A percentile compares a stretch with the other conserved stretches of the same genome.
Evolutionary conservation across 192 early-diverging fungal genomes (phyloP).

Genomic region (Geosiphon pyriformis): DNA sequence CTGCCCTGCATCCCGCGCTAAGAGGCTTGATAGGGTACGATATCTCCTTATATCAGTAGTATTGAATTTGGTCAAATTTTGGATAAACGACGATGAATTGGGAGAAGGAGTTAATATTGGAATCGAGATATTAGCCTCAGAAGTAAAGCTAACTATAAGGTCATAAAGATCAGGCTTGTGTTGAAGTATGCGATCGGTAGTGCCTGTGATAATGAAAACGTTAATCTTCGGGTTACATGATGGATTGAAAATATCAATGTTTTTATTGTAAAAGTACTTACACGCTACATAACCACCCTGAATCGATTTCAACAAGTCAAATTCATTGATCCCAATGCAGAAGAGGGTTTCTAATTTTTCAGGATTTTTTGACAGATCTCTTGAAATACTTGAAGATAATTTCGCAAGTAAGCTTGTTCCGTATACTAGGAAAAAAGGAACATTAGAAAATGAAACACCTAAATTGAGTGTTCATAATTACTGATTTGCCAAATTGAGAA

Average conservation of each 20-base stretch:
- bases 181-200: slow-evolving; percentile 45
- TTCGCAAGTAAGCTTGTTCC: slow-evolving; percentile 42
- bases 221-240: too few relatives aligned
- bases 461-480: background rate
- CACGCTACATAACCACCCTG: slow-evolving; percentile 44
- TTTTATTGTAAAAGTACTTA: slow-evolving; percentile 26
- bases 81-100: background rate
- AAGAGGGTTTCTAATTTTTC: slow-evolving; percentile 36
- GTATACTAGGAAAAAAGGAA: slow-evolving; percentile 33
- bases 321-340: slow-evolving; percentile 46
- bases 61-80: slow-evolving; percentile 11
- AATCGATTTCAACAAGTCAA: slow-evolving; percentile 30
- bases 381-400: slow-evolving; percentile 26
- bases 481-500: background rate
- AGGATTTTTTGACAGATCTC: slow-evolving; percentile 8
- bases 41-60: slow-evolving; percentile 40
- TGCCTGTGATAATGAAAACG: slow-evolving; percentile 34
- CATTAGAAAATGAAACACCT: background rate
- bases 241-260: background rate
- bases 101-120: background rate
- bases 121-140: slow-evolving; percentile 3
- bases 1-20: slow-evolving; percentile 21
- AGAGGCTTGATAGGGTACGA: slow-evolving; percentile 33
- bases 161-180: slow-evolving; percentile 44
- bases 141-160: slow-evolving; percentile 38